Percentiles rank a stretch among this genome's conserved stretches.
Conservation (phyloP, 1,139 yeast species). For the Saccharomyces pastorianus region DNA sequence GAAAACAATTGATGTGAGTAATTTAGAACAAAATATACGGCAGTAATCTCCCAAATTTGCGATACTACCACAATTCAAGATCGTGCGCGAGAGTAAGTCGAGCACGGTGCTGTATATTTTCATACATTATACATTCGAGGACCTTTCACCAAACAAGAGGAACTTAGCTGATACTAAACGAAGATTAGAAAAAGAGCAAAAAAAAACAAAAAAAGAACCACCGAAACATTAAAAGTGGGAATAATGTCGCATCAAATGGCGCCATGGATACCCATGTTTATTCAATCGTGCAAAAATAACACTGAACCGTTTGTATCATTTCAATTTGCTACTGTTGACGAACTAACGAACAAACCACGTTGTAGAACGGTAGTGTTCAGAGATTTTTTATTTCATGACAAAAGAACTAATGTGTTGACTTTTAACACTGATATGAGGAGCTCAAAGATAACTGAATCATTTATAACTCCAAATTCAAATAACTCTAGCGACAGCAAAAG, state of each 20-base stretch:
- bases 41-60: not conserved
- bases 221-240: not conserved
- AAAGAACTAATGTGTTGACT: slow-evolving; percentile 56
- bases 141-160: not conserved
- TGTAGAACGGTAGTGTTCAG: slow-evolving; percentile 64
- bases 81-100: not conserved
- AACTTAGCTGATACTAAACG: not conserved
- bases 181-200: not conserved
- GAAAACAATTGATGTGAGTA: not conserved
- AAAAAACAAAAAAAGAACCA: slow-evolving; percentile 15
- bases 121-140: not conserved
- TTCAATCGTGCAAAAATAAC: slow-evolving; percentile 43
- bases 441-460: slow-evolving; percentile 46
- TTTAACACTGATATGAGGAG: slow-evolving; percentile 69
- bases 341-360: slow-evolving; percentile 43
- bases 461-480: slow-evolving; percentile 20
- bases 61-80: not conserved
- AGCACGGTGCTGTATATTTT: not conserved
- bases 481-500: slow-evolving; percentile 17
- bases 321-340: slow-evolving; percentile 62
- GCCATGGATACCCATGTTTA: slow-evolving; percentile 61
- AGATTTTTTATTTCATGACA: slow-evolving; percentile 68
- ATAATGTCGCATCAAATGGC: slow-evolving; percentile 45
- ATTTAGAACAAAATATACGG: not conserved
- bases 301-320: slow-evolving; percentile 45